Percentiles rank a stretch among this genome's conserved stretches.
These are phyloP conservation scores for Spencermartinsiella europaea DNA, from an alignment of 805 yeast genomes.

Conservation along the genomic window DNA sequence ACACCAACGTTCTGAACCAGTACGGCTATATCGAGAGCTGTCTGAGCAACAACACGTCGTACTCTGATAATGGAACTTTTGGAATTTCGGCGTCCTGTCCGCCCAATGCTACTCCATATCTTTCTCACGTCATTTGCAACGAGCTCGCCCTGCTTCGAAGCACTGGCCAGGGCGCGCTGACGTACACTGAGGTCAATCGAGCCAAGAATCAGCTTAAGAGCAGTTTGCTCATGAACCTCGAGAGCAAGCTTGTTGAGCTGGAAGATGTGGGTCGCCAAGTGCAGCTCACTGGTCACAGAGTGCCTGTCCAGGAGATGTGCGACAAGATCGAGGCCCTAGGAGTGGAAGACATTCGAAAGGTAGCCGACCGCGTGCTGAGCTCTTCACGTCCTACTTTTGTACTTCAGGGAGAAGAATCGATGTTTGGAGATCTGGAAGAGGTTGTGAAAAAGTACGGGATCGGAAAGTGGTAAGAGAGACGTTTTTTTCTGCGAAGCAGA, in stretches of 20 bases:
- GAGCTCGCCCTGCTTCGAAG: conserved; percentile 52
- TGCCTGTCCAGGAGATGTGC: conserved; percentile 79
- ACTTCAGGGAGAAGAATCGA: conserved; percentile 80
- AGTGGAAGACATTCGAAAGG: conserved; percentile 60
- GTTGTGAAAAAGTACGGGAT: conserved; percentile 67
- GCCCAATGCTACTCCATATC: conserved; percentile 79
- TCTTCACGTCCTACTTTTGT: conserved; percentile 76
- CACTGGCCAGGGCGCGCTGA: conserved; percentile 55
- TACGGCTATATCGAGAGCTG: conserved; percentile 89
- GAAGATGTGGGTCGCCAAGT: conserved; percentile 96
- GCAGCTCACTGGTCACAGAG: conserved; percentile 71
- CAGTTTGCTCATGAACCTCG: conserved; percentile 86
- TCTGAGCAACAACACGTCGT: conserved; percentile 81
- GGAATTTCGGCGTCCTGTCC: conserved; percentile 82
- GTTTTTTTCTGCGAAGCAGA: background rate
- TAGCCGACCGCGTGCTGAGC: conserved; percentile 70
- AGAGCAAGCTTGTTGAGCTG: conserved; percentile 85
- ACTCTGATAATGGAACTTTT: conserved; percentile 84
- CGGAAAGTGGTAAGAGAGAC: conserved; percentile 36
- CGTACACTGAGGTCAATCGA: conserved; percentile 68
- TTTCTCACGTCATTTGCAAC: conserved; percentile 71
- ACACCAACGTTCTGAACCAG: conserved; percentile 85
- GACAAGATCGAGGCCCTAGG: conserved; percentile 64
- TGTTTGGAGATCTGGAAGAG: conserved; percentile 76
- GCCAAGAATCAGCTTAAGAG: conserved; percentile 91